Evolutionary conservation across 192 early-diverging fungal species (phyloP), one percentile per base, ranked within the genome.

Genomic region (Linnemannia hyalina): DNA sequence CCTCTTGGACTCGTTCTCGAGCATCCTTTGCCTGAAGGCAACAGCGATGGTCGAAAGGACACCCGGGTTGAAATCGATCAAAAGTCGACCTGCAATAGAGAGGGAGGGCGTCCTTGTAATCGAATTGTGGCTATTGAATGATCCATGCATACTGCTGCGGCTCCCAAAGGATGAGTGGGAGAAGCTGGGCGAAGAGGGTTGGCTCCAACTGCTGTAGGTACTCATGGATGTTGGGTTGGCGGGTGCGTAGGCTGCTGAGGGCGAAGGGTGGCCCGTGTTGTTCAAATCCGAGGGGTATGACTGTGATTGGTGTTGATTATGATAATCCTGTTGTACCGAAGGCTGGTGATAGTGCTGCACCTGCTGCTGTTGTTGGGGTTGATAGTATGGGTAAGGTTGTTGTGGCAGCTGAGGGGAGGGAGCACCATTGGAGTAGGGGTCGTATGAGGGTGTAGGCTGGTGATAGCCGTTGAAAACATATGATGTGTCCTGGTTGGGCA

Each of bases 41-140:
- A 82, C 81, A 22, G 81, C 74, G 20, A 82, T 76, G 35, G 81
- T 82, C 20, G 81, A 82, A 7, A 82, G 70, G n/a, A 82, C 42
- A 15, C 81, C 75, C 40, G 81, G 81, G 29, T 76, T 82, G 44
- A 82, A 82, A 41, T 82, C 81, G n/a, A 82, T 29, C 26, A 82
- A 70, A 9, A 73, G 81, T 36, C 76, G 75, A 10, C 55, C 74
- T 35, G 55, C 75, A 6, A 5, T 41, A 6, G 81, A 70, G 41
- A 77, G 60, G 15, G 41, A 63, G 6, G 55, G 71, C 22, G 41
- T 71, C 40, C 70, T 42, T 71, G 70, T 26, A 15, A 44, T 44
- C 3, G 44, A 68, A 52, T 69, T 4, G 38, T n/a, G 23, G 32
- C 54, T 70, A 32, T 60, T 75, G 52, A 81, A 70, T n/a, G 80